Base-by-base conservation (phyloP, 192 early-diverging fungal genomes). In the Rhizophlyctis rosea region DNA sequence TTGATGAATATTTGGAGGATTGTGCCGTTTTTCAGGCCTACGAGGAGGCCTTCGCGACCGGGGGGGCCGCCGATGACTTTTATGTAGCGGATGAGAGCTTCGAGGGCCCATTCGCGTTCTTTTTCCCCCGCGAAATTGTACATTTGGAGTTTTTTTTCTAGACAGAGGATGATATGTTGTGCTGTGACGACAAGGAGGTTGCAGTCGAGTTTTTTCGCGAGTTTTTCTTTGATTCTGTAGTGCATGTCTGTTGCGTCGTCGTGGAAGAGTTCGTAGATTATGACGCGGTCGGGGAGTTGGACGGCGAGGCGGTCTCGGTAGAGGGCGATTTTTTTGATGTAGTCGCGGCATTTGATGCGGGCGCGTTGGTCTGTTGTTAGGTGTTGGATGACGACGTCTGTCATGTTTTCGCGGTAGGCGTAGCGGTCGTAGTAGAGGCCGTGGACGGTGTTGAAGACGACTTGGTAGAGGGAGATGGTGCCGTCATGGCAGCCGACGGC, bases 361-460 rank as follows among this genome's bases (percentile, higher is more conserved):
- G 81, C 76, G 2, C 76, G 60, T 47, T 81, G 78, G 21, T 79
- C 68, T 13, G 76, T 72, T 1, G 68, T 47, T 24, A 85, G 66
- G 58, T 83, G 72, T 56, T 85, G 81, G 34, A 85, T 81, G n/a
- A 85, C 79, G 7, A 85, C 78, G 65, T 85, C 83, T 27, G 83
- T 85, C 75, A 85, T 71, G 55, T 77, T 83, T 36, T 80, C 75
- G 11, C 83, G 65, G 58, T 62, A 85, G 0, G 81, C 83, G 47
- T 83, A 85, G 13, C 78, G 70, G 54, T 84, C 81, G 50, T 77
- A 61, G 68, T 81, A 79, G n/a, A 82, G 70, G 3, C 74, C 83
- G 53, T 81, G 79, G 21, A 85, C 83, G 3, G 80, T 82, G 29
- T 81, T 75, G 64, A 82, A 82, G 21, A 72, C 44, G 5, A 85